phyloP scores from a whole-genome alignment of 371 early-diverging fungal species.

The Lichtheimia ornata region DNA sequence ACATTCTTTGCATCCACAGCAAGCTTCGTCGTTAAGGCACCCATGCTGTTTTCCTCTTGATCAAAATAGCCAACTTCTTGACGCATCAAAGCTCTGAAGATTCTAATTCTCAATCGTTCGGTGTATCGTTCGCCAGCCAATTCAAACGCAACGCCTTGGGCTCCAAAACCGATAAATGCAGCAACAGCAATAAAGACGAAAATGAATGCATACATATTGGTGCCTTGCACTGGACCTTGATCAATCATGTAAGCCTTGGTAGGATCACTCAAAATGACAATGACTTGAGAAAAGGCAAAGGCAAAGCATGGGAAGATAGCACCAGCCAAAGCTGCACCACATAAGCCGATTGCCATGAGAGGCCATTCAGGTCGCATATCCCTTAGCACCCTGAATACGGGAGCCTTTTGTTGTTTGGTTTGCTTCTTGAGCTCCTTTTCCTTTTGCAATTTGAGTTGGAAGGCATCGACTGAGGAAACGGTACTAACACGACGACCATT shows the following conservation, averaged over 20 bases:
- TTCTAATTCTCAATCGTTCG: slow-evolving; percentile 54
- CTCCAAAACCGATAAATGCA: slow-evolving; percentile 48
- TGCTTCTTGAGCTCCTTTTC: slow-evolving; percentile 45
- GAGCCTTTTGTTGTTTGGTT: slow-evolving; percentile 50
- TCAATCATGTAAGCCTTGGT: slow-evolving; percentile 6
- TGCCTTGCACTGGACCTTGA: slow-evolving; percentile 47
- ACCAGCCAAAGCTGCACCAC: slow-evolving; percentile 60
- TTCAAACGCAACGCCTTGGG: slow-evolving; percentile 45
- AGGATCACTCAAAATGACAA: slow-evolving; percentile 25
- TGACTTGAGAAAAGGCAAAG: slow-evolving; percentile 44
- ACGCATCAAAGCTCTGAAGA: slow-evolving; percentile 63
- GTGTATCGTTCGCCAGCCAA: slow-evolving; percentile 62
- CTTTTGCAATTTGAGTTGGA: slow-evolving; percentile 46
- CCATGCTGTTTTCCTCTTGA: slow-evolving; percentile 77
- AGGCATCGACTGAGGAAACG: slow-evolving; percentile 42
- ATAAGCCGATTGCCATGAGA: slow-evolving; percentile 37
- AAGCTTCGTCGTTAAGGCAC: slow-evolving; percentile 81
- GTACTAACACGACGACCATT: slow-evolving; percentile 16
- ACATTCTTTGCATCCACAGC: slow-evolving; percentile 80
- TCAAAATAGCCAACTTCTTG: slow-evolving; percentile 93
- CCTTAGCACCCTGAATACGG: slow-evolving; percentile 38
- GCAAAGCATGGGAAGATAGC: slow-evolving; percentile 57
- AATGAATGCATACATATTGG: slow-evolving; percentile 76
- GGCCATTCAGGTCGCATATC: slow-evolving; percentile 45
- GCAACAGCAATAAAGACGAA: slow-evolving; percentile 68